A percentile compares a stretch with the other conserved stretches of the same genome.
These are phyloP conservation scores for Candida albicans DNA, from an alignment of 1,139 yeast genomes.

Conservation along the genomic window DNA sequence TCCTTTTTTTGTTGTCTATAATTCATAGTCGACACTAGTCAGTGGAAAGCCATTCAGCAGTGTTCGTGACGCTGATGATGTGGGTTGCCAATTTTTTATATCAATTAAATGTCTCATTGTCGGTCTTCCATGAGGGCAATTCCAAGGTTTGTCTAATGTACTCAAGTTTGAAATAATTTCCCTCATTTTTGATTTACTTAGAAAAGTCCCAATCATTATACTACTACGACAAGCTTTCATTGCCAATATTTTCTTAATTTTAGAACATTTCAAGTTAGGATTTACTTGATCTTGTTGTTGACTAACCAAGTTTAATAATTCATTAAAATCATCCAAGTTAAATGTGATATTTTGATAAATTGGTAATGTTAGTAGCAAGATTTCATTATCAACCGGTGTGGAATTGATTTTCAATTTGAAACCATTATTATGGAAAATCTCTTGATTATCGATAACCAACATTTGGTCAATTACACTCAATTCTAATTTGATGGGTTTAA, in stretches of 20 bases:
- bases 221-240: slow-evolving; percentile 94
- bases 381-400: slow-evolving; percentile 53
- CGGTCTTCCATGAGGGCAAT: slow-evolving; percentile 98
- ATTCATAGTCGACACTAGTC: background rate
- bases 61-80: too few relatives aligned
- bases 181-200: slow-evolving; percentile 60
- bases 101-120: slow-evolving; percentile 89
- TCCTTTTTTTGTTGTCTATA: too few relatives aligned
- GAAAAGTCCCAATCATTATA: slow-evolving; percentile 86
- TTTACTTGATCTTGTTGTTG: slow-evolving; percentile 23
- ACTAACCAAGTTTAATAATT: slow-evolving; percentile 63
- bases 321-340: slow-evolving; percentile 68
- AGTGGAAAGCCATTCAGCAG: too few relatives aligned
- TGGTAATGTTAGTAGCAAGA: slow-evolving; percentile 66
- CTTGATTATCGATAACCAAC: slow-evolving; percentile 57
- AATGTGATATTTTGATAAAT: slow-evolving; percentile 69
- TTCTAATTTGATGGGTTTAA: slow-evolving; percentile 62
- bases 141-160: slow-evolving; percentile 89
- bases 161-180: slow-evolving; percentile 68
- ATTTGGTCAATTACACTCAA: slow-evolving; percentile 79
- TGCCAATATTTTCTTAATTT: slow-evolving; percentile 81
- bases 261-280: slow-evolving; percentile 62
- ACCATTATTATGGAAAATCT: slow-evolving; percentile 70
- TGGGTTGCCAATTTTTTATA: slow-evolving; percentile 22
- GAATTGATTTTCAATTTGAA: slow-evolving; percentile 46